Base-by-base conservation (phyloP, 2,329 filamentous ascomycete genomes). In the Raffaelea albimanens region DNA sequence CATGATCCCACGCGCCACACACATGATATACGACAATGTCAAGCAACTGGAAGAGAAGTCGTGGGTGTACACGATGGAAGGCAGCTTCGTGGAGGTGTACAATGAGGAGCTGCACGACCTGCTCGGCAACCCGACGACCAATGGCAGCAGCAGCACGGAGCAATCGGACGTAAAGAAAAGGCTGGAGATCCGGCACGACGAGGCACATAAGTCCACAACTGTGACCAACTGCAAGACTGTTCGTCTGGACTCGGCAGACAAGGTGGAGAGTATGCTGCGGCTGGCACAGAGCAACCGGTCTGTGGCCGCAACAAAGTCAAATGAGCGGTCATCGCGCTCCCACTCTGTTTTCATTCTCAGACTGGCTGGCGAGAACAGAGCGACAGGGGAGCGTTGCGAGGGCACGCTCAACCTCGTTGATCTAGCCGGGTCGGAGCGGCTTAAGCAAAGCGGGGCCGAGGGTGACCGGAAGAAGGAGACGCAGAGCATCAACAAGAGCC, bases 301-400 rank as follows among this genome's bases (percentile, higher is more conserved):
- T 10, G 90, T 96, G 4, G 93, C 93, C 1, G 89, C 93, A 0
- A 98, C 93, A n/a, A 96, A 94, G 62, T 88, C 93, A 52, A 98
- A 98, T 67, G 88, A 95, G 68, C 80, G 90, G 42, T 95, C 88
- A 0, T 95, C 89, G 11, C 85, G 94, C 44, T 95, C 88, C 29
- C 93, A 98, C 67, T 95, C 87, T 1, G 89, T 98, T 44, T 97
- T 98, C 61, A 95, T 97, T 49, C 76, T 98, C 47, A 95, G 94
- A 60, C 66, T 84, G 9, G 67, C 72, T 9, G 80, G 80, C n/a
- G 67, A 72, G 46, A 97, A 97, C 58, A 62, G 60, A 44, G 78
- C 83, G 38, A 94, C 87, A 0, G 83, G 82, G 11, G 88, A 96
- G 66, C 82, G 80, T 16, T 94, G 87, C 58, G 90, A 96, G 64